phyloP scores from a whole-genome alignment of 1,284 basidiomycete genomes.

The Cryptococcus deneoformans region DNA sequence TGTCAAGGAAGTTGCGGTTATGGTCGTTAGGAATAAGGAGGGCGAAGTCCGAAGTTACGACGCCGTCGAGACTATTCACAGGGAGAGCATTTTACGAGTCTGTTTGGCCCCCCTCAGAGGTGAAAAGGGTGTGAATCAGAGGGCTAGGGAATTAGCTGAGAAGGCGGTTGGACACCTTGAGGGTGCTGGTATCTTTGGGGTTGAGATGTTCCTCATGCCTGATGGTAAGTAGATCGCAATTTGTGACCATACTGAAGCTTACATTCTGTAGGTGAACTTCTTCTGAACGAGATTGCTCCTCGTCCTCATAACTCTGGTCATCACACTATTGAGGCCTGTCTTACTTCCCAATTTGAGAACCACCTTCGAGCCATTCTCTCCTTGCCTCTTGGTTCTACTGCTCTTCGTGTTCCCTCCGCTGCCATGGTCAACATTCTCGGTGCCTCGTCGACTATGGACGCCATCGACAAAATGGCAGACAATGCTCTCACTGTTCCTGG shows the following conservation, averaged over 20 bases:
- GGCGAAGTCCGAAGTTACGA: slow-evolving; percentile 85
- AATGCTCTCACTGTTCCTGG: slow-evolving; percentile 68
- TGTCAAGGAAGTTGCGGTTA: slow-evolving; percentile 87
- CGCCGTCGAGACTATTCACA: slow-evolving; percentile 93
- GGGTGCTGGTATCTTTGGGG: slow-evolving; percentile 95
- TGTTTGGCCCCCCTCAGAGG: slow-evolving; percentile 75
- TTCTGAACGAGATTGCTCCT: slow-evolving; percentile 98
- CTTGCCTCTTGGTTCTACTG: slow-evolving; percentile 84
- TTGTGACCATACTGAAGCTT: slow-evolving; percentile 2
- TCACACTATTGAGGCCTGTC: slow-evolving; percentile 98
- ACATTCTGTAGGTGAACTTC: slow-evolving; percentile 61
- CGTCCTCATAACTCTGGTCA: slow-evolving; percentile 98
- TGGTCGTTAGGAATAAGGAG: slow-evolving; percentile 81
- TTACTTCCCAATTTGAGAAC: slow-evolving; percentile 96
- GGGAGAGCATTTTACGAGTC: slow-evolving; percentile 90
- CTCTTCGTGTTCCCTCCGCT: slow-evolving; percentile 79
- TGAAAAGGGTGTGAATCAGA: slow-evolving; percentile 56
- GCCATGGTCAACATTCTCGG: slow-evolving; percentile 97
- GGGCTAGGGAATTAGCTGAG: slow-evolving; percentile 76
- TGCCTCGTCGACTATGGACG: slow-evolving; percentile 61
- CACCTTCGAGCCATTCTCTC: slow-evolving; percentile 95
- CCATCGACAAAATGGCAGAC: slow-evolving; percentile 56
- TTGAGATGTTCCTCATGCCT: slow-evolving; percentile 94
- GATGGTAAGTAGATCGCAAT: slow-evolving; percentile 60
- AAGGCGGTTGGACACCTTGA: slow-evolving; percentile 73